A percentile compares a stretch with the other conserved stretches of the same genome.
Evolutionary conservation across 2,329 filamentous ascomycete species (phyloP).

Genomic region (Raffaelea deltoideospora): DNA sequence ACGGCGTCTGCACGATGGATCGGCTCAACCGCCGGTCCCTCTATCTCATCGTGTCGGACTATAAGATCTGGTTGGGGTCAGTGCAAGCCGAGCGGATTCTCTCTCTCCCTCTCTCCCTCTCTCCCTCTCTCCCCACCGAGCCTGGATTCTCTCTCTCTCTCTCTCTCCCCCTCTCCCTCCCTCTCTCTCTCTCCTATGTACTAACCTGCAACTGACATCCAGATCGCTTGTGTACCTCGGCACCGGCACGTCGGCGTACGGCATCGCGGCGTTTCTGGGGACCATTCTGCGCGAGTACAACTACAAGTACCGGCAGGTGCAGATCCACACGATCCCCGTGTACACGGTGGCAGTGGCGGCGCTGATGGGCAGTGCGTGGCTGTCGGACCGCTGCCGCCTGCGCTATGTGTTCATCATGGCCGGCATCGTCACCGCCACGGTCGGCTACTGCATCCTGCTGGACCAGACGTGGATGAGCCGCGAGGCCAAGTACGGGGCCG

Average conservation of each 20-base stretch:
- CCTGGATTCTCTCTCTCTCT: too few species aligned
- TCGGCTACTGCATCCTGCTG: conserved; percentile 41
- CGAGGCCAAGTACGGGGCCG: conserved; percentile 38
- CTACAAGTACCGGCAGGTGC: conserved; percentile 18
- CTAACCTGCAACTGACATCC: too few species aligned
- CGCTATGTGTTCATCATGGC: conserved; percentile 25
- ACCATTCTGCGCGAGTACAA: conserved; percentile 22
- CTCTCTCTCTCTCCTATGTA: too few species aligned
- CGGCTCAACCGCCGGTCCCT: conserved; percentile 15
- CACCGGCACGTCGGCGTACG: neutral
- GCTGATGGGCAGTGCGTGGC: conserved; percentile 10
- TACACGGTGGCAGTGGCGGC: conserved; percentile 18
- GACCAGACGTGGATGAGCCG: conserved; percentile 26
- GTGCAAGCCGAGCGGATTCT: neutral
- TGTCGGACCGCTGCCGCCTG: conserved; percentile 1
- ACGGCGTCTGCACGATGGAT: conserved; percentile 5
- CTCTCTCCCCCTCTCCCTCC: too few species aligned
- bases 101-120: neutral
- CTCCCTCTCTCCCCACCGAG: too few species aligned
- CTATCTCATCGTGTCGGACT: conserved; percentile 19
- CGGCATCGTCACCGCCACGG: conserved; percentile 30
- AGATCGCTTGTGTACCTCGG: conserved; percentile 1
- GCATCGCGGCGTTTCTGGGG: conserved; percentile 19
- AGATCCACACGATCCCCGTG: conserved; percentile 21
- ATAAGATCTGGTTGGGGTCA: conserved; percentile 24